Evolutionary conservation across 768 basidiomycete genomes (phyloP).

Genomic region (Rhodotorula babjevae): DNA sequence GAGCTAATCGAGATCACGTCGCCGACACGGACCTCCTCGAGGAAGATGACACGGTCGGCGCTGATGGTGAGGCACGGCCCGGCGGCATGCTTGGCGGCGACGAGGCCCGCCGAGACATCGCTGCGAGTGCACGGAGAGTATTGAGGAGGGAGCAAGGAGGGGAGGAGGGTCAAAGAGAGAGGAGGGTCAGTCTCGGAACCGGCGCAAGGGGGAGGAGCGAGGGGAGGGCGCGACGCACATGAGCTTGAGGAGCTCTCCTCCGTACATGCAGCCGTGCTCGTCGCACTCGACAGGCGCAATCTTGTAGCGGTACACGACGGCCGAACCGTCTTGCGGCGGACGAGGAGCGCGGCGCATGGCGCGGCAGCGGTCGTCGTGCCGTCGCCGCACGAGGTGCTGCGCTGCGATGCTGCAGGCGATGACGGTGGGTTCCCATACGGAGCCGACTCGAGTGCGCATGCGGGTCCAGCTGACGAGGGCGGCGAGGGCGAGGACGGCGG

Average conservation of each 20-base stretch:
- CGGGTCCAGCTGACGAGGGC: too few species aligned
- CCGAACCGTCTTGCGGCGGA: background rate
- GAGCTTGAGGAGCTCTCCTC: constrained; percentile 37
- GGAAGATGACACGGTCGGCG: constrained; percentile 36
- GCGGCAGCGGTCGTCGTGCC: background rate
- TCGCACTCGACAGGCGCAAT: constrained; percentile 30
- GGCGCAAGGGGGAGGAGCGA: background rate
- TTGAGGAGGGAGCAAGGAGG: background rate
- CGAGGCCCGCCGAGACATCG: constrained; percentile 34
- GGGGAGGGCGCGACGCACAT: background rate
- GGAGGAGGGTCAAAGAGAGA: too few species aligned
- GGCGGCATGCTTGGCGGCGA: constrained; percentile 35
- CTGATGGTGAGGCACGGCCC: constrained; percentile 34
- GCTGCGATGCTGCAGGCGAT: background rate
- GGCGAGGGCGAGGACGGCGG: too few species aligned
- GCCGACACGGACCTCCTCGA: constrained; percentile 28
- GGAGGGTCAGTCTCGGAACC: background rate
- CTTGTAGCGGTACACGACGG: constrained; percentile 25
- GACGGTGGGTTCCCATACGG: too few species aligned
- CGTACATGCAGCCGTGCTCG: constrained; percentile 29
- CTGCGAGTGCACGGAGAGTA: background rate
- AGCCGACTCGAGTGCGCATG: too few species aligned
- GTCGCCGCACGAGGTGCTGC: background rate
- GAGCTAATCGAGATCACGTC: constrained; percentile 29
- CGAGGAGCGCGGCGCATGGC: background rate